A percentile compares a stretch with the other conserved stretches of the same genome.
Evolutionary conservation across 805 yeast species (phyloP).

Genomic region (Ogataea saltuana): DNA sequence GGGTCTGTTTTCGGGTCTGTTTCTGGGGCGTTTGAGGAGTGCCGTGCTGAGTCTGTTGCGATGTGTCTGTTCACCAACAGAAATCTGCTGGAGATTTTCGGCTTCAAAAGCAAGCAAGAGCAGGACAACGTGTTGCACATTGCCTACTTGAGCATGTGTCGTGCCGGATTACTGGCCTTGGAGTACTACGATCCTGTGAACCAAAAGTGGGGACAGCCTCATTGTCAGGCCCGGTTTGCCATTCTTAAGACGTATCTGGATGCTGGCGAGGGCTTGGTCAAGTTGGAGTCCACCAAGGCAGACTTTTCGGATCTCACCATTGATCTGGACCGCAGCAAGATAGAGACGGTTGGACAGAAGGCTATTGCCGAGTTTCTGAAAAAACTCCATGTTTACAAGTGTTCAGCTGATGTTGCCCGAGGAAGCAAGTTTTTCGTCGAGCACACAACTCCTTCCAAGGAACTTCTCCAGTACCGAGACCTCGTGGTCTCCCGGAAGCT

Average conservation of each 20-base stretch:
- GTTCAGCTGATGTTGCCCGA: conserved; percentile 66
- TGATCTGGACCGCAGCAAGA: conserved; percentile 58
- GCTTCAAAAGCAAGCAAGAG: conserved; percentile 54
- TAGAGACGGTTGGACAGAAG: conserved; percentile 67
- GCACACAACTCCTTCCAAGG: conserved; percentile 66
- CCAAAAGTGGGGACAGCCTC: conserved; percentile 91
- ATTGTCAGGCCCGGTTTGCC: conserved; percentile 90
- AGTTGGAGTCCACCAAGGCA: conserved; percentile 49
- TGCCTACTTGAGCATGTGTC: conserved; percentile 78
- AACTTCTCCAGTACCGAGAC: conserved; percentile 65
- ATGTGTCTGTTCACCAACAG: conserved; percentile 73
- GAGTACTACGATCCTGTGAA: conserved; percentile 86
- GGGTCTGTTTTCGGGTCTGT: conserved; percentile 79
- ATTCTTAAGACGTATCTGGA: conserved; percentile 73
- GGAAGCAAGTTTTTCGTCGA: conserved; percentile 67
- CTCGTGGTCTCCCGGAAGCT: conserved; percentile 68
- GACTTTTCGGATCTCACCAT: conserved; percentile 61
- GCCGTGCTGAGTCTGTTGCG: conserved; percentile 91
- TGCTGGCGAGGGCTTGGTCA: conserved; percentile 60
- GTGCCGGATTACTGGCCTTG: conserved; percentile 81
- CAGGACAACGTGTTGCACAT: conserved; percentile 65
- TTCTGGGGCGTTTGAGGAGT: conserved; percentile 89
- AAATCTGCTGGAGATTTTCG: conserved; percentile 71
- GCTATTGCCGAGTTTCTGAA: conserved; percentile 71
- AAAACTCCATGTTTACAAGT: conserved; percentile 76